Base-by-base conservation (phyloP, 805 yeast genomes). In the Yarrowia keelungensis region DNA sequence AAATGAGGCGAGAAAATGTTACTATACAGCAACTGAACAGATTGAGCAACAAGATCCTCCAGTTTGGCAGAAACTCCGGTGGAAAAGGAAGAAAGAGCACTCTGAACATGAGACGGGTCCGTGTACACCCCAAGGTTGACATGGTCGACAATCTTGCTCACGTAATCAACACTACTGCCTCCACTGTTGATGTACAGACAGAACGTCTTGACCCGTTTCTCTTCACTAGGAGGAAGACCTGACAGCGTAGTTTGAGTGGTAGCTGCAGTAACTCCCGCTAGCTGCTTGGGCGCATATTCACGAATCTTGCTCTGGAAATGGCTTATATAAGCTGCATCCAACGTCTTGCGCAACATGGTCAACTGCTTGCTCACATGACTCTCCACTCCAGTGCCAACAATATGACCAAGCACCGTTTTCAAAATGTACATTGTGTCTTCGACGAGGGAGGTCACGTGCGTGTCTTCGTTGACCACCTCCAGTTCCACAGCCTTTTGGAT, bases 371-470 rank as follows among this genome's bases (percentile, higher is more conserved):
- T 85, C 38, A 88, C 84, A 0, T 88, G 81, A 8, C 81, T 68
- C 4, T 79, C 79, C 70, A 90, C 89, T 0, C 97, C 96, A 0
- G 97, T 85, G 54, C 90, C 88, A 12, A 92, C 80, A 0, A 87
- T 82, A 69, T 88, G 89, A 32, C 87, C 79, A 43, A 92, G 76
- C 16, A 90, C 83, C 45, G 87, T 85, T 74, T 91, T 89, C 54
- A 93, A 79, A 9, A 92, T 86, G 73, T 92, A 81, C 36, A 91
- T 84, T 42, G 91, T 80, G 76, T 95, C 99, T 74, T 95, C 99
- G 32, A 93, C 86, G 26, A 91, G 87, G 0, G 98, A 91, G 0
- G 96, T 86, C 5, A 89, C 85, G 14, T 78, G 72, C 3, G 82
- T 94, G 5, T 88, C 81, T 39, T 84, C 87, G 39, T 97, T 97